These are phyloP conservation scores for Dendrobium officinale DNA, from an alignment of 106 monocot genomes.

Conservation along the genomic window DNA sequence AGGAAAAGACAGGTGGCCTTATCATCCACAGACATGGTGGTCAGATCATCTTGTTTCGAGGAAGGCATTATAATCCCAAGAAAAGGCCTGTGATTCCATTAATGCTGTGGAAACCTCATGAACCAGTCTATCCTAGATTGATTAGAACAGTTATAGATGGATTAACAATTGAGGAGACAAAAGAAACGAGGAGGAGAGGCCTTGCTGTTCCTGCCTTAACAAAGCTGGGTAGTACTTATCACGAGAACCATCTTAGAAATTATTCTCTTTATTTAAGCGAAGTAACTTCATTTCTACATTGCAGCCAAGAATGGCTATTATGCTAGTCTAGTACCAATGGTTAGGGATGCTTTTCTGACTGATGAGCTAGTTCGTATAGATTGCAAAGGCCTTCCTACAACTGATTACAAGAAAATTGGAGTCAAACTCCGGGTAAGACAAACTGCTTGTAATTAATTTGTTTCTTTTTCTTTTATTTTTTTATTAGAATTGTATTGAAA, in stretches of 20 bases:
- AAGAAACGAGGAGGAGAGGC: slow-evolving; percentile 88
- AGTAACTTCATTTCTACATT: slow-evolving; percentile 10
- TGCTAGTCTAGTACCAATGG: slow-evolving; percentile 87
- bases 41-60: slow-evolving; percentile 82
- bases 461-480: not conserved
- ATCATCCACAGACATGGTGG: slow-evolving; percentile 82
- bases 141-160: slow-evolving; percentile 86
- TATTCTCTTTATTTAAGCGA: not conserved
- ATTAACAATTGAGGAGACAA: slow-evolving; percentile 77
- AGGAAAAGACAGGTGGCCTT: slow-evolving; percentile 88
- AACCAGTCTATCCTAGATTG: slow-evolving; percentile 88
- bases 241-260: not conserved
- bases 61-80: slow-evolving; percentile 82
- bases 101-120: slow-evolving; percentile 97
- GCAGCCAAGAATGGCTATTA: slow-evolving; percentile 98
- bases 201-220: slow-evolving; percentile 68
- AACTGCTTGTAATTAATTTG: not conserved
- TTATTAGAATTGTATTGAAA: not conserved
- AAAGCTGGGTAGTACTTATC: slow-evolving; percentile 61
- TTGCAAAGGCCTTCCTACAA: slow-evolving; percentile 74
- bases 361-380: slow-evolving; percentile 89
- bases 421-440: slow-evolving; percentile 78
- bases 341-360: slow-evolving; percentile 86
- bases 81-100: slow-evolving; percentile 83
- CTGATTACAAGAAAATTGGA: slow-evolving; percentile 91